Conservation (phyloP, 1,284 basidiomycete species). For the Moniliophthora roreri region DNA sequence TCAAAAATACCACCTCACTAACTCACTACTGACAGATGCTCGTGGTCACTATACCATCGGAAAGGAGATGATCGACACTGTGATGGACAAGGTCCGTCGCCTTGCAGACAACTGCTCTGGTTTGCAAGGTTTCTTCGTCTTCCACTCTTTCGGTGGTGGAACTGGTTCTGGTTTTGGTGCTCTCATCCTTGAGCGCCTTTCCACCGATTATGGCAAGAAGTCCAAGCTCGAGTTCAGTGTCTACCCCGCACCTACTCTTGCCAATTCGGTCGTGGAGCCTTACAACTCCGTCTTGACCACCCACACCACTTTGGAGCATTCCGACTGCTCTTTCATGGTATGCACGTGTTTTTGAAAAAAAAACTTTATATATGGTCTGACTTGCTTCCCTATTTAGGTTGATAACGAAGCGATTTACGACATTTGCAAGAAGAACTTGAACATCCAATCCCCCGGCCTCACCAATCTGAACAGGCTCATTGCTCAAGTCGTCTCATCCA, state of each 20-base stretch:
- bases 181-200: constrained; percentile 94
- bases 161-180: constrained; percentile 99
- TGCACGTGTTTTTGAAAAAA: constrained; percentile 16
- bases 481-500: constrained; percentile 88
- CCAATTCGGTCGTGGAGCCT: constrained; percentile 97
- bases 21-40: constrained; percentile 59
- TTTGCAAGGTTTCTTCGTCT: constrained; percentile 99
- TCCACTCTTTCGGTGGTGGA: constrained; percentile 99
- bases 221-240: constrained; percentile 99
- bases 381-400: constrained; percentile 48
- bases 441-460: constrained; percentile 79
- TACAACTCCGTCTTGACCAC: constrained; percentile 99
- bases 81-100: constrained; percentile 96
- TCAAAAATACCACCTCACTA: constrained; percentile 10
- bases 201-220: constrained; percentile 99
- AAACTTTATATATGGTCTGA: constrained; percentile 5
- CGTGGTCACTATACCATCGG: constrained; percentile 98
- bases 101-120: constrained; percentile 97
- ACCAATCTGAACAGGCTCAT: constrained; percentile 89
- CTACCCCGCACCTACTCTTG: constrained; percentile 93
- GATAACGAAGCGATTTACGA: constrained; percentile 97
- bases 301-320: constrained; percentile 98
- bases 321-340: constrained; percentile 99
- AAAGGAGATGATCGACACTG: constrained; percentile 90
- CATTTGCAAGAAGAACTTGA: constrained; percentile 90